Conservation (phyloP, 2,329 filamentous ascomycete species). For the Thielaviopsis euricoi region DNA sequence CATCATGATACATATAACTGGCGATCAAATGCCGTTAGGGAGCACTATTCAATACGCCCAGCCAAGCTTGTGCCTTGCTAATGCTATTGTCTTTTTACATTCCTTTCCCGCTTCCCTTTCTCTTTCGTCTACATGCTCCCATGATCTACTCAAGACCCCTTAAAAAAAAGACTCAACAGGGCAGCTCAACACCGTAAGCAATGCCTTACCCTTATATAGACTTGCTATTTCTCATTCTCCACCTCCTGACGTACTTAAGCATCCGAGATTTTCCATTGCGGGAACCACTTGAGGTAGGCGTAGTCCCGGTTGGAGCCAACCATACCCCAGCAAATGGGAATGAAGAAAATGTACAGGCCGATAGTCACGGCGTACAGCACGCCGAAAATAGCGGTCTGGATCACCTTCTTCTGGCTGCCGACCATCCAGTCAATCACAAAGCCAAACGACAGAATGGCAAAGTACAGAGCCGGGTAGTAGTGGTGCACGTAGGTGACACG, state of each 20-base stretch:
- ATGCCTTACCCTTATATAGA: neutral
- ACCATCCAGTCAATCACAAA: conserved; percentile 80
- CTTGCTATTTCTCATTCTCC: neutral
- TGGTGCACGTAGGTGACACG: conserved; percentile 98
- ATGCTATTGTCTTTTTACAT: neutral
- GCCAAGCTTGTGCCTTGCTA: neutral
- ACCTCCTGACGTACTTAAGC: neutral
- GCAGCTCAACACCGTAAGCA: neutral
- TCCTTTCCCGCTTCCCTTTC: neutral
- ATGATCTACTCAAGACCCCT: neutral
- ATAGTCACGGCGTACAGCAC: conserved; percentile 58
- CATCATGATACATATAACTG: neutral
- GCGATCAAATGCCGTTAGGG: neutral
- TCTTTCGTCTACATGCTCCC: neutral
- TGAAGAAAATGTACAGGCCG: conserved; percentile 76
- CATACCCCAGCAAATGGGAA: conserved; percentile 95
- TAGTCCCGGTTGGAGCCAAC: conserved; percentile 69
- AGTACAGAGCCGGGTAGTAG: conserved; percentile 97
- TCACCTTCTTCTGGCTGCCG: conserved; percentile 42
- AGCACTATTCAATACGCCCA: neutral
- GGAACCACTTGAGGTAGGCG: conserved; percentile 86
- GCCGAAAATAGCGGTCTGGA: conserved; percentile 56
- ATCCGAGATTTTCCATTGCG: conserved; percentile 69
- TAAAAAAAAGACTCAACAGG: neutral
- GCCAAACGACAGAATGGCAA: conserved; percentile 76